Percentiles rank a stretch among this genome's conserved stretches.
phyloP scores from a whole-genome alignment of 139 green algal genomes.

The Zygnema cylindricum region DNA sequence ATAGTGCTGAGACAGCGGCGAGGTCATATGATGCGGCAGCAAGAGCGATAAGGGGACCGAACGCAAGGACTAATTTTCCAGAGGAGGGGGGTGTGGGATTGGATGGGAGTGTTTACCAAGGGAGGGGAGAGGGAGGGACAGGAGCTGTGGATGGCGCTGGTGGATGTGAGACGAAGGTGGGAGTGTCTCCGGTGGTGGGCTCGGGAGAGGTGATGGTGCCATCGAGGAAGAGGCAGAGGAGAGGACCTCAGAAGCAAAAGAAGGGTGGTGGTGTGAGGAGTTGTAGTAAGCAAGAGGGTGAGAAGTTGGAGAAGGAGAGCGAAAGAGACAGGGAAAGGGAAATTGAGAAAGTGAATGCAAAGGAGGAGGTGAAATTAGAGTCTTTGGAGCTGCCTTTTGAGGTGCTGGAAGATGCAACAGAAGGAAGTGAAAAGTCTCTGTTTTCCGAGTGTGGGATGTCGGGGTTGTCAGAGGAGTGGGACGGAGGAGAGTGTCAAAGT shows the following conservation, averaged over 20 bases:
- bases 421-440: neutral
- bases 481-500: neutral
- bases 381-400: too few species aligned
- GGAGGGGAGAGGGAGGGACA: neutral
- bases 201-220: neutral
- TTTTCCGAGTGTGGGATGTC: neutral
- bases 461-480: neutral
- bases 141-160: neutral
- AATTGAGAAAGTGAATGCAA: too few species aligned
- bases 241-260: neutral
- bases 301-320: neutral
- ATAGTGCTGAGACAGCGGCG: constrained; percentile 91
- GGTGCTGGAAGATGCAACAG: neutral
- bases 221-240: neutral
- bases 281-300: neutral
- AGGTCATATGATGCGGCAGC: constrained; percentile 92
- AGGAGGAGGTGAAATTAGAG: too few species aligned
- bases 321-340: neutral
- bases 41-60: constrained; percentile 80
- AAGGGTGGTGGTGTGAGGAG: neutral
- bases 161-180: neutral
- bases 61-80: constrained; percentile 90
- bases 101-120: neutral
- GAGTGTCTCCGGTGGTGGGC: neutral
- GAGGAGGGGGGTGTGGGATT: constrained; percentile 27